phyloP scores from a whole-genome alignment of 306 rosid species.

The Vicia faba region DNA sequence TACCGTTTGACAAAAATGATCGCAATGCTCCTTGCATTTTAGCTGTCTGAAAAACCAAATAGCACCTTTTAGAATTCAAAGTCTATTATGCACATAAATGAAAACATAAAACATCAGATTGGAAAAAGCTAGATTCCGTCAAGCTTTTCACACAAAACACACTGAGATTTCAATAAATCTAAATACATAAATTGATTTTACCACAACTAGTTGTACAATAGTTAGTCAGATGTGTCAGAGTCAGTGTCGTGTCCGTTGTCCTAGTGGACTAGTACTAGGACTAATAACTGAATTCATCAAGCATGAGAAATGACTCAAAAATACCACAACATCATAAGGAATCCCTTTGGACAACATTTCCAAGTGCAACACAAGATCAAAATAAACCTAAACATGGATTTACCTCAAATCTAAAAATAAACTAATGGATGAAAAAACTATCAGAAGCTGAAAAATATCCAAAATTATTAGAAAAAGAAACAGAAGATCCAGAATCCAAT shows the following conservation, averaged over 20 bases:
- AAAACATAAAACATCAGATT: no score
- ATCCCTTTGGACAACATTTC: background rate
- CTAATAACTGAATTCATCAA: background rate
- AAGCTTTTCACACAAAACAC: background rate
- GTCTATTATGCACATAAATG: background rate
- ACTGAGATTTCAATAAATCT: background rate
- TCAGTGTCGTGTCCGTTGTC: no score
- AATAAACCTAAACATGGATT: constrained; percentile 5
- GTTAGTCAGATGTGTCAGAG: no score
- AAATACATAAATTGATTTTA: background rate
- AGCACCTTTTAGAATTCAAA: constrained; percentile 23
- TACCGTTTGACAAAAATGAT: constrained; percentile 63
- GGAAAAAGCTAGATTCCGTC: no score
- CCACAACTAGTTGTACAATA: background rate
- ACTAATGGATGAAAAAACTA: background rate
- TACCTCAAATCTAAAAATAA: constrained; percentile 18
- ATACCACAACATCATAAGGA: background rate
- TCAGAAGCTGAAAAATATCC: constrained; percentile 16
- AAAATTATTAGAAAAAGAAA: background rate
- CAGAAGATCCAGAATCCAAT: constrained; percentile 23
- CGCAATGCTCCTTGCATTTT: constrained; percentile 85
- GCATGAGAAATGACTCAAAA: background rate
- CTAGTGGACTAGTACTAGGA: no score
- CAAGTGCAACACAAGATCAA: constrained; percentile 11
- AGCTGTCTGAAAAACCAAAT: constrained; percentile 43